Evolutionary conservation across 148 eudicot genomes (phyloP).

Genomic region (Vaccinium macrocarpon): DNA sequence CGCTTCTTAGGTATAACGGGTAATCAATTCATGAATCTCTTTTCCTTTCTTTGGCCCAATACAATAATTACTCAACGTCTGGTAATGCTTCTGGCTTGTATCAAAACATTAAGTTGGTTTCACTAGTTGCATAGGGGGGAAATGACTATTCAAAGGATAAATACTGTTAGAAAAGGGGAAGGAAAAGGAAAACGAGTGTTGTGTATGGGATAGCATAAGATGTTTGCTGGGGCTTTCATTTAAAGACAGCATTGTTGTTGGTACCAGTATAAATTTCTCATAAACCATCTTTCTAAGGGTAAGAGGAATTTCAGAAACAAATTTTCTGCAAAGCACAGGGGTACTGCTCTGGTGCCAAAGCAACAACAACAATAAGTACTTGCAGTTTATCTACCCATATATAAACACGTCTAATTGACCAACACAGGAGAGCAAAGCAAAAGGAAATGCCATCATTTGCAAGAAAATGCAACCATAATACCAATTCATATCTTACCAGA

Average conservation of each 20-base stretch:
- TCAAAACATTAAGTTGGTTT: too few species aligned
- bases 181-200: background rate
- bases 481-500: constrained; percentile 47
- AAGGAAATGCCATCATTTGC: background rate
- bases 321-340: background rate
- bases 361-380: background rate
- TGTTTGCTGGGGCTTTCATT: background rate
- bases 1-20: background rate
- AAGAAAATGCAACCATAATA: constrained; percentile 9
- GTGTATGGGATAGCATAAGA: background rate
- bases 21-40: background rate
- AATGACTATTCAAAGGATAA: background rate
- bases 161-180: background rate
- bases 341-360: background rate
- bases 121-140: background rate
- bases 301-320: background rate
- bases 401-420: background rate
- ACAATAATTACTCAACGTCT: background rate
- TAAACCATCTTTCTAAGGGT: background rate
- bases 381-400: background rate
- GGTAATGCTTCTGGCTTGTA: background rate
- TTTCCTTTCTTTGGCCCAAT: constrained; percentile 1
- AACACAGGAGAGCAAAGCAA: background rate
- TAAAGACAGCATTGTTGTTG: background rate
- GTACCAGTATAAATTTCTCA: background rate